These are phyloP conservation scores for Gossypioides kirkii DNA, from an alignment of 345 rosid species.

Conservation along the genomic window DNA sequence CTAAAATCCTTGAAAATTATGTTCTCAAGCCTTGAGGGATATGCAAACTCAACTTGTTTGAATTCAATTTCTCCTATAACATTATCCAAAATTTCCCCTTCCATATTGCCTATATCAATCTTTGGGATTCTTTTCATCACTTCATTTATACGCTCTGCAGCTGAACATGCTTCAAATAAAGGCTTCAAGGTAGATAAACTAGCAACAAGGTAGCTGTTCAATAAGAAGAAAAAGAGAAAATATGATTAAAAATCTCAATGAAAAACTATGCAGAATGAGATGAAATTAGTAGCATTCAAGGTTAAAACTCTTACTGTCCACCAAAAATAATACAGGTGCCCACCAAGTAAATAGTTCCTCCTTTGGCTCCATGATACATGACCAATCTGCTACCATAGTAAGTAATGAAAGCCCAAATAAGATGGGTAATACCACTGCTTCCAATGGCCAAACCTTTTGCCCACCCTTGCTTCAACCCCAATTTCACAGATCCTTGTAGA, in stretches of 20 bases:
- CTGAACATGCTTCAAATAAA: slow-evolving; percentile 63
- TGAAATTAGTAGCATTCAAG: background rate
- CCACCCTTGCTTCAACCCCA: slow-evolving; percentile 57
- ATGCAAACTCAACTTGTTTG: slow-evolving; percentile 51
- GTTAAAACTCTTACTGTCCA: slow-evolving; percentile 45
- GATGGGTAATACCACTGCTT: slow-evolving; percentile 54
- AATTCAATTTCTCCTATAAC: slow-evolving; percentile 63
- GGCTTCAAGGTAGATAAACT: slow-evolving; percentile 68
- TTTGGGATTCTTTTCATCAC: slow-evolving; percentile 66
- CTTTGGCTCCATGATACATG: slow-evolving; percentile 68
- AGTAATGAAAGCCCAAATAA: slow-evolving; percentile 56
- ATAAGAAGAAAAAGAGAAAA: background rate
- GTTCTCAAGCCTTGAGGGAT: slow-evolving; percentile 73
- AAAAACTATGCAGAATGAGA: background rate
- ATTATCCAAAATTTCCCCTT: slow-evolving; percentile 42
- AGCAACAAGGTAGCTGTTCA: slow-evolving; percentile 57
- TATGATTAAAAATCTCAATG: background rate
- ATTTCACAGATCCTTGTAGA: slow-evolving; percentile 45
- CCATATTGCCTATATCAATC: slow-evolving; percentile 55
- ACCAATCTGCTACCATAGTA: slow-evolving; percentile 68
- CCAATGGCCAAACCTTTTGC: slow-evolving; percentile 65
- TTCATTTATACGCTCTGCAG: slow-evolving; percentile 56
- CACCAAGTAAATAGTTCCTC: slow-evolving; percentile 57
- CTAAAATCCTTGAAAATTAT: slow-evolving; percentile 48
- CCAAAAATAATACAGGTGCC: slow-evolving; percentile 50